phyloP scores from a whole-genome alignment of 83 land plant genomes.

The Picea mariana region DNA sequence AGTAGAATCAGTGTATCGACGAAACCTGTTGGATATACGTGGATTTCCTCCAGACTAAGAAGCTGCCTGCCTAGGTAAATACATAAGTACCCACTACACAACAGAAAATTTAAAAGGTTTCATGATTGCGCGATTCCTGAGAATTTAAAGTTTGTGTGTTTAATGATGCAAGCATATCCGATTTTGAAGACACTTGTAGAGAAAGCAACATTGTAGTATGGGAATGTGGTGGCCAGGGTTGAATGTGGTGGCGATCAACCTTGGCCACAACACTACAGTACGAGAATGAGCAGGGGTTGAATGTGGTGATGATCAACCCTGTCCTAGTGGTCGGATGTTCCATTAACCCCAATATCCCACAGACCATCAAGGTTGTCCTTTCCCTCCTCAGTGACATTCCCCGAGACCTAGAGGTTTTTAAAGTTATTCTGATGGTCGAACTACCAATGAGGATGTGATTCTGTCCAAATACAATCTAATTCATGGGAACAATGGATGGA shows the following conservation, averaged over 20 bases:
- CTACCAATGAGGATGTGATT: too few species aligned
- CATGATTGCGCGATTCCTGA: too few species aligned
- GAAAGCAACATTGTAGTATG: conserved; percentile 39
- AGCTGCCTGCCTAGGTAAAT: conserved; percentile 50
- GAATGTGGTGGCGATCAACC: conserved; percentile 37
- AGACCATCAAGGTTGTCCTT: too few species aligned
- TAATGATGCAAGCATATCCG: conserved; percentile 27
- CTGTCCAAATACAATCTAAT: too few species aligned
- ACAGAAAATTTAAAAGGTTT: too few species aligned
- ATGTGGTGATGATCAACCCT: conserved; percentile 38
- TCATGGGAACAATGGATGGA: too few species aligned
- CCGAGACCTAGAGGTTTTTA: too few species aligned
- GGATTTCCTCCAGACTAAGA: conserved; percentile 22
- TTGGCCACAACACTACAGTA: conserved; percentile 38
- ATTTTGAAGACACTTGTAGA: conserved; percentile 41
- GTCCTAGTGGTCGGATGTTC: conserved; percentile 27
- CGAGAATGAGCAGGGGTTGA: conserved; percentile 32
- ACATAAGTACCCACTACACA: too few species aligned
- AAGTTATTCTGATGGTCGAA: conserved; percentile 28
- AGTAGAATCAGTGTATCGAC: conserved; percentile 26
- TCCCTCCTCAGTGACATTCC: too few species aligned
- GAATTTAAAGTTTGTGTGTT: too few species aligned
- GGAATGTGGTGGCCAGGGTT: conserved; percentile 28
- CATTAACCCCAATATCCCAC: too few species aligned
- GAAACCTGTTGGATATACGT: conserved; percentile 47